Base-by-base conservation (phyloP, 176 grass and related monocot species). In the Puya raimondii region DNA sequence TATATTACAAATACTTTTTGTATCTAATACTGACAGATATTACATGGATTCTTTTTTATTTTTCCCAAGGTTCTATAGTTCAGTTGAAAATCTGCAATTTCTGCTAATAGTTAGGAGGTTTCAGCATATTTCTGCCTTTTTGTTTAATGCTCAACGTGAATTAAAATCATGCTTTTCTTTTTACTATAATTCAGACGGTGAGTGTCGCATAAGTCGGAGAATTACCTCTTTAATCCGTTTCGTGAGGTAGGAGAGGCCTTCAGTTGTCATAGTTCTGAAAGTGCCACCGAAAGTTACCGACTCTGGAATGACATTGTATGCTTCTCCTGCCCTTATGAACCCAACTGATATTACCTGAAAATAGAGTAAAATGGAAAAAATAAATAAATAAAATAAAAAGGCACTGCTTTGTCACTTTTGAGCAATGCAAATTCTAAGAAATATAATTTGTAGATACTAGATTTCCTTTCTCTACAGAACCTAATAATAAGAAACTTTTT, bases 241-340 rank as follows among this genome's bases (percentile, higher is more conserved):
- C 71, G 17, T 66, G 20, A 96, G 82, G 22, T 74, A 76, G 10
- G 49, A 74, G 1, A 84, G 10, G 17, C 91, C 88, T 71, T 96
- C 65, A 5, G 25, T 70, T 56, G 85, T 88, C 68, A 88, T 80
- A 68, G 85, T 91, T 52, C 91, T 72, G 48, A 86, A 86, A 6
- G 91, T 96, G 70, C 91, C 88, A 23, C 85, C 85, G 66, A 96
- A 61, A 2, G 88, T 84, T 11, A 81, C 77, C 0, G 72, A 74
- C 2, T 88, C 80, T 2, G 88, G 88, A 13, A 88, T 86, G 22
- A 86, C 91, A 27, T 91, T 91, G 80, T 78, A 80, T 57, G 85
- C 72, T 49, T 86, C 80, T 49, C 91, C 88, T 49, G 80, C 88
- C 65, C 76, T 84, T 47, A 96, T 54, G 53, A 80, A 80, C 10